A percentile compares a stretch with the other conserved stretches of the same genome.
Evolutionary conservation across 73 alveolate species (phyloP).

Genomic region (Urostyla sp.): DNA sequence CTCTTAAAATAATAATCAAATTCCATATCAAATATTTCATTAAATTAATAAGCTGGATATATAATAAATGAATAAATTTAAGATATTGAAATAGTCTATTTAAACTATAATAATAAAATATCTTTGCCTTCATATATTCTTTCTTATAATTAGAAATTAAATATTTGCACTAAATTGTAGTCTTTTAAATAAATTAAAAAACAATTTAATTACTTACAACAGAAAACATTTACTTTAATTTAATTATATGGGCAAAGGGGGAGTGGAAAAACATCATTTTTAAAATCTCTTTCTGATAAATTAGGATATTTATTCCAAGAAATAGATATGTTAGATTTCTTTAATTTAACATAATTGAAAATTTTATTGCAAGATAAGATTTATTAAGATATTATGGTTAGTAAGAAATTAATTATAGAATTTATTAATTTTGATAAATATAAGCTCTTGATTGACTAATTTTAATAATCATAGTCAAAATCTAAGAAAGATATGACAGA

Average conservation of each 20-base stretch:
- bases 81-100: neutral
- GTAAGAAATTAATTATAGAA: neutral
- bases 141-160: neutral
- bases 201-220: neutral
- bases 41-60: conserved; percentile 25
- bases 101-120: neutral
- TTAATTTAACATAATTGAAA: conserved; percentile 5
- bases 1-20: conserved; percentile 1
- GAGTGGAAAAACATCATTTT: conserved; percentile 8
- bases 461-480: neutral
- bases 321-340: conserved; percentile 17
- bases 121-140: neutral
- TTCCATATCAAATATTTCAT: conserved; percentile 15
- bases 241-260: conserved; percentile 24
- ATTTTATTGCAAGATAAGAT: conserved; percentile 14
- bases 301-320: neutral
- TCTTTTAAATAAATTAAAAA: neutral
- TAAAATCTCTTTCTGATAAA: conserved; percentile 9
- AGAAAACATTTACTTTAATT: neutral
- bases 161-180: neutral
- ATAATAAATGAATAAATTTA: neutral
- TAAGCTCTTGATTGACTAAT: conserved; percentile 29
- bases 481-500: conserved; percentile 39
- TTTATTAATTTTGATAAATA: conserved; percentile 36
- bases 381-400: neutral